These are phyloP conservation scores for Arthrobotrys pseudoclavata DNA, from an alignment of 2,329 filamentous ascomycete species.

Conservation along the genomic window DNA sequence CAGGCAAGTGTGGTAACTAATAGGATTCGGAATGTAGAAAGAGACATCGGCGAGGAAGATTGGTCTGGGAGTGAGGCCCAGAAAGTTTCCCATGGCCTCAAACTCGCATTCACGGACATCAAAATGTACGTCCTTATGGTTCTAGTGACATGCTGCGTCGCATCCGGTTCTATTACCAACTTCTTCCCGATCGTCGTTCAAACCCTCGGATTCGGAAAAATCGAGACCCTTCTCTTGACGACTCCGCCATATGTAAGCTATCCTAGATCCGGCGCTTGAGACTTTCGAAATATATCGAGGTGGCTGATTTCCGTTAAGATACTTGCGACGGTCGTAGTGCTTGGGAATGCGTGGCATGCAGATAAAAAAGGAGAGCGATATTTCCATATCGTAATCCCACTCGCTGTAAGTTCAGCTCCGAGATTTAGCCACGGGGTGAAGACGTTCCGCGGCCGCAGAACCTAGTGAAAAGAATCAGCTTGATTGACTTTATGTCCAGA, in stretches of 20 bases:
- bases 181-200: slow-evolving; percentile 77
- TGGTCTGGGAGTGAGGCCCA: slow-evolving; percentile 73
- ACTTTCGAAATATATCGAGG: not conserved
- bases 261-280: not conserved
- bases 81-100: slow-evolving; percentile 72
- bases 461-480: not conserved
- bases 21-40: slow-evolving; percentile 2
- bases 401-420: slow-evolving; percentile 66
- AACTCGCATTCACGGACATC: slow-evolving; percentile 71
- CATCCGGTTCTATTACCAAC: slow-evolving; percentile 74
- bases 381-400: slow-evolving; percentile 75
- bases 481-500: slow-evolving; percentile 57
- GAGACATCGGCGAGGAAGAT: slow-evolving; percentile 75
- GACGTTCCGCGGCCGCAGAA: not conserved
- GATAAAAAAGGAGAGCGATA: slow-evolving; percentile 79
- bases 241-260: slow-evolving; percentile 74
- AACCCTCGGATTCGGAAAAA: slow-evolving; percentile 75
- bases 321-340: slow-evolving; percentile 74
- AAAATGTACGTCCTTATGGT: slow-evolving; percentile 75
- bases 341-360: slow-evolving; percentile 77
- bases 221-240: slow-evolving; percentile 75
- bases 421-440: not conserved
- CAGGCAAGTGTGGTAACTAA: not conserved
- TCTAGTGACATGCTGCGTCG: slow-evolving; percentile 73
- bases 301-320: slow-evolving; percentile 60